phyloP scores from a whole-genome alignment of 495 filamentous ascomycete genomes.

The Aspergillus avenaceus region DNA sequence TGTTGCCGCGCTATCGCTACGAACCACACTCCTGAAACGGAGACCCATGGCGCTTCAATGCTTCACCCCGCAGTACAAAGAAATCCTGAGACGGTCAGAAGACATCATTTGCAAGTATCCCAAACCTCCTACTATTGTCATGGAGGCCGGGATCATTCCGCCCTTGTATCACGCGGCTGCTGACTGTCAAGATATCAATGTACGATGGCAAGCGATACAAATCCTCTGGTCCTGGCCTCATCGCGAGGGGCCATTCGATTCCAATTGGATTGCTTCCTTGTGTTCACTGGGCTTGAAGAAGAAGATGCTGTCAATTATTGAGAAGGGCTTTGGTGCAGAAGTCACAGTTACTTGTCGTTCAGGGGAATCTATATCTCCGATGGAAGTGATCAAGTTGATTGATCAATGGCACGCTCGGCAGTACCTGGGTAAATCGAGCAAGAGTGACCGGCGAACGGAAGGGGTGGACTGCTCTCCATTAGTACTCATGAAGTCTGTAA shows the following conservation, averaged over 20 bases:
- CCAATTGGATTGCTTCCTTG: not conserved
- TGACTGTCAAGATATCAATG: not conserved
- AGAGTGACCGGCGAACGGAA: too few species aligned
- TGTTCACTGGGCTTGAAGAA: not conserved
- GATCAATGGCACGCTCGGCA: too few species aligned
- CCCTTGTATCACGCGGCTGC: not conserved
- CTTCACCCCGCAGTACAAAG: not conserved
- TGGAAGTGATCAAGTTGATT: not conserved
- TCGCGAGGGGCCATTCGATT: not conserved
- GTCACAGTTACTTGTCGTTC: too few species aligned
- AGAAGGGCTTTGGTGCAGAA: too few species aligned
- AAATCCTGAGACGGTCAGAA: not conserved
- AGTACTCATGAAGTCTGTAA: not conserved
- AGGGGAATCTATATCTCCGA: not conserved
- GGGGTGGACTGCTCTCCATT: not conserved
- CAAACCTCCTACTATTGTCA: not conserved
- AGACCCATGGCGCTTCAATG: not conserved
- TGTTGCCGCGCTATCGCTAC: not conserved
- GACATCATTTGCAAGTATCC: not conserved
- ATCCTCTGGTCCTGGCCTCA: not conserved
- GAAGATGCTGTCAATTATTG: not conserved
- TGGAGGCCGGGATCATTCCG: not conserved
- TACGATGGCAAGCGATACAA: not conserved
- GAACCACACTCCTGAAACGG: not conserved
- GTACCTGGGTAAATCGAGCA: too few species aligned